Percentiles rank a stretch among this genome's conserved stretches.
phyloP scores from a whole-genome alignment of 73 alveolate species.

The Uronychia setigera region DNA sequence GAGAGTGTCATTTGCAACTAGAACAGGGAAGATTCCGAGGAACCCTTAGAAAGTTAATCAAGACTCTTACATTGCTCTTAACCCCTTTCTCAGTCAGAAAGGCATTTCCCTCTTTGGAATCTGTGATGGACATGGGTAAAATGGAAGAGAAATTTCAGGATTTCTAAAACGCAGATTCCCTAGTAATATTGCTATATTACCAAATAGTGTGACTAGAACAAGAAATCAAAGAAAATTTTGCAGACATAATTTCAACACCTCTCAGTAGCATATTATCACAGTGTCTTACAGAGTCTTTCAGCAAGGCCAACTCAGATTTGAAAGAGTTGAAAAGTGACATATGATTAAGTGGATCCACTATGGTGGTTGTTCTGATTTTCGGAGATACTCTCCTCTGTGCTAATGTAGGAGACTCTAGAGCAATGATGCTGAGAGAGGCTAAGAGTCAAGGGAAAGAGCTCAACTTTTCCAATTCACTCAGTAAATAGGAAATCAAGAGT shows the following conservation, averaged over 20 bases:
- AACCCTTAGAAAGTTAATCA: constrained; percentile 37
- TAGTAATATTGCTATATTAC: neutral
- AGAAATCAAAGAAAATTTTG: no score
- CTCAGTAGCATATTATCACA: neutral
- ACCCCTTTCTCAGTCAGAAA: constrained; percentile 12
- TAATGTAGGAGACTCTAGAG: constrained; percentile 86
- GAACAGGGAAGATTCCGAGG: constrained; percentile 21
- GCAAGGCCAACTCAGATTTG: constrained; percentile 5
- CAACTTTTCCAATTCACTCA: no score
- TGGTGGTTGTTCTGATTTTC: constrained; percentile 41
- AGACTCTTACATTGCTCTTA: constrained; percentile 33
- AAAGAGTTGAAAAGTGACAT: neutral
- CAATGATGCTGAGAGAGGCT: constrained; percentile 55
- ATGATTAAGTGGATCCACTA: constrained; percentile 39
- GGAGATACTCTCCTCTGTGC: constrained; percentile 76
- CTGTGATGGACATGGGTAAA: constrained; percentile 83
- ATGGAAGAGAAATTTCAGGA: constrained; percentile 76
- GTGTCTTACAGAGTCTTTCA: constrained; percentile 5
- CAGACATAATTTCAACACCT: neutral
- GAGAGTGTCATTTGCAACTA: constrained; percentile 41
- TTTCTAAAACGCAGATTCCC: constrained; percentile 66
- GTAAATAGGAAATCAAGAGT: no score
- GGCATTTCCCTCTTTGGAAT: constrained; percentile 58
- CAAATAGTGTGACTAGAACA: neutral
- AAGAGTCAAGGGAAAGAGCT: neutral